phyloP scores from a whole-genome alignment of 257 asterid genomes.

The Salvia splendens region DNA sequence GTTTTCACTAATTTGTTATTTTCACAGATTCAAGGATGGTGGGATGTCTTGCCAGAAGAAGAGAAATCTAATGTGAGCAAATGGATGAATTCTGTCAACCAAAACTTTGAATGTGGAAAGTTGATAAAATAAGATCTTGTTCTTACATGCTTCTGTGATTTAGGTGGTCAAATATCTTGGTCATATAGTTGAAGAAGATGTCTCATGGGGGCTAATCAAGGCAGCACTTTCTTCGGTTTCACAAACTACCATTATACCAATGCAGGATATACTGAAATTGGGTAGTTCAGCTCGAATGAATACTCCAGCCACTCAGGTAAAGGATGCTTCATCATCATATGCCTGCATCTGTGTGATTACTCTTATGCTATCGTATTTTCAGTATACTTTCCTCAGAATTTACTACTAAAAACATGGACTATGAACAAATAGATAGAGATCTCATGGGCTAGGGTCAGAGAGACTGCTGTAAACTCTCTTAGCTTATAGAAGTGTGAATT shows the following conservation, averaged over 20 bases:
- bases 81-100: conserved; percentile 20
- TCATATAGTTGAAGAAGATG: conserved; percentile 54
- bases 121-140: not conserved
- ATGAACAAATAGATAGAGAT: not conserved
- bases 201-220: conserved; percentile 81
- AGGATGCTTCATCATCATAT: not conserved
- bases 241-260: conserved; percentile 81
- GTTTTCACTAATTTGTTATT: conserved; percentile 10
- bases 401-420: not conserved
- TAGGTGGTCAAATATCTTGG: conserved; percentile 83
- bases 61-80: conserved; percentile 77
- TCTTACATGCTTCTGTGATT: conserved; percentile 26
- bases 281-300: conserved; percentile 96
- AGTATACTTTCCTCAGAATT: not conserved
- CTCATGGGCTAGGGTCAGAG: not conserved
- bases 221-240: conserved; percentile 88
- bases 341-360: not conserved
- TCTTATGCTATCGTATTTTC: not conserved
- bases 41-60: conserved; percentile 72
- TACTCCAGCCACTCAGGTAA: conserved; percentile 90
- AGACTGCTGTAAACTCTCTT: not conserved
- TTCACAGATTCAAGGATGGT: conserved; percentile 88
- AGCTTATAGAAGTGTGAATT: too few relatives aligned
- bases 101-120: conserved; percentile 6
- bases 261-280: conserved; percentile 91